These are phyloP conservation scores for Lachancea waltii DNA, from an alignment of 805 yeast genomes.

Conservation along the genomic window DNA sequence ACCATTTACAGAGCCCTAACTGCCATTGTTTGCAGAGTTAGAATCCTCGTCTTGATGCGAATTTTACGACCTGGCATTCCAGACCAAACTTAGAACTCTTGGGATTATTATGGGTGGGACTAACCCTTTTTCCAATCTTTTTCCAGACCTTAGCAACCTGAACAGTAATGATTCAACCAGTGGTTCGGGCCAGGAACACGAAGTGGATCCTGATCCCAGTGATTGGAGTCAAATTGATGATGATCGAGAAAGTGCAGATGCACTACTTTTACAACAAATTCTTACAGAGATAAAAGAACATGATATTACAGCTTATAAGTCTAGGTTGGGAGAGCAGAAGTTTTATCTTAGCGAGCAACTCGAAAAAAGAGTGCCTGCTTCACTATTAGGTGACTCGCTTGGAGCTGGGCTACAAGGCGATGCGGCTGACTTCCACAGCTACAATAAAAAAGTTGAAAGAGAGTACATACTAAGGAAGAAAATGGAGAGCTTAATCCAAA, in stretches of 20 bases:
- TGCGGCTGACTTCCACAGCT: constrained; percentile 30
- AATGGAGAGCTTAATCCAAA: constrained; percentile 17
- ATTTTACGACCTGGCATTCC: too few relatives aligned
- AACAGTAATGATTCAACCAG: not conserved
- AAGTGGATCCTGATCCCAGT: too few relatives aligned
- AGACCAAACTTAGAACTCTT: too few relatives aligned
- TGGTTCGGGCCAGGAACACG: not conserved
- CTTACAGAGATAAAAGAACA: constrained; percentile 1
- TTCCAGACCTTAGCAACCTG: not conserved
- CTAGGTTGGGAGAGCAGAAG: constrained; percentile 16
- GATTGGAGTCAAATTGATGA: too few relatives aligned
- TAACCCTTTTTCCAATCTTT: not conserved
- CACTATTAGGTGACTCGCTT: not conserved
- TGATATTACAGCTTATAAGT: constrained; percentile 12
- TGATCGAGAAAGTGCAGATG: not conserved
- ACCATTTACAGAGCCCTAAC: too few relatives aligned
- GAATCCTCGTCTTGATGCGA: too few relatives aligned
- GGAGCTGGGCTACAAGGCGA: constrained; percentile 2
- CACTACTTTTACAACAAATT: not conserved
- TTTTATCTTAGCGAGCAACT: constrained; percentile 21
- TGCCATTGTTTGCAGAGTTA: too few relatives aligned
- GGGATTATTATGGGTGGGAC: not conserved
- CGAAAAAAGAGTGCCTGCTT: constrained; percentile 10
- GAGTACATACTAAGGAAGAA: constrained; percentile 31
- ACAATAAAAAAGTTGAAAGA: constrained; percentile 31